Evolutionary conservation across 2,329 filamentous ascomycete genomes (phyloP), one percentile per base, ranked within the genome.

Genomic region (Epichloe sibirici): DNA sequence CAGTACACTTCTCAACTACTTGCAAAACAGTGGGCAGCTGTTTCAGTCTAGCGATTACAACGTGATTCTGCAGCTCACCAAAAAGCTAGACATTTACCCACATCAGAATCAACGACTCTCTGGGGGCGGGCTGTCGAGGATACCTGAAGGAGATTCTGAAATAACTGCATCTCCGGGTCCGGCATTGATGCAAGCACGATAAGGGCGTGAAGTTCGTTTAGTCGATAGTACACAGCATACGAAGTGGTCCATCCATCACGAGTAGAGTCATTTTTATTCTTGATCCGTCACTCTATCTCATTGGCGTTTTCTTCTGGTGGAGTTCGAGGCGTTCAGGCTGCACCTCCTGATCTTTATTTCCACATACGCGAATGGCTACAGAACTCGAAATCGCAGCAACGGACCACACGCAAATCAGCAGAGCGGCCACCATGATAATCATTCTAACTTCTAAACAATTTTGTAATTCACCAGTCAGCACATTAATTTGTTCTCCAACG

Each of bases 1-100:
- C 4, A 85, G 91, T 61, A 83, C 90, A 2, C 80, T 96, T 21
- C 78, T 95, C 65, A 84, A 71, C 55, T 95, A 91, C 63, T 86
- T 96, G 65, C 79, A 88, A 60, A 82, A 83, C 55, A 72, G 68
- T 23, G 84, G 82, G 1, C 78, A 89, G 28, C 9, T 31, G 35
- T 80, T 87, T 15, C 87, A 93, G 62, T 79, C 88, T 46, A 79
- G 80, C 60, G 90, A 96, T 57, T 90, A 85, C 65, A 68, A 87
- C 57, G 81, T 82, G 3, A 82, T 96, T 47, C 76, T 88, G 17
- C 88, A 89, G 64, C 71, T 96, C 57, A 91, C 90, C 65, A 86
- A 95, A 67, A 94, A 91, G 68, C 75, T 95, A 34, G 82, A 87
- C 55, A 72, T 94, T 38, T 80, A 86, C 46, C 78, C 82, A 51